Conservation (phyloP, 306 rosid species). For the Fragaria nilgerrensis region DNA sequence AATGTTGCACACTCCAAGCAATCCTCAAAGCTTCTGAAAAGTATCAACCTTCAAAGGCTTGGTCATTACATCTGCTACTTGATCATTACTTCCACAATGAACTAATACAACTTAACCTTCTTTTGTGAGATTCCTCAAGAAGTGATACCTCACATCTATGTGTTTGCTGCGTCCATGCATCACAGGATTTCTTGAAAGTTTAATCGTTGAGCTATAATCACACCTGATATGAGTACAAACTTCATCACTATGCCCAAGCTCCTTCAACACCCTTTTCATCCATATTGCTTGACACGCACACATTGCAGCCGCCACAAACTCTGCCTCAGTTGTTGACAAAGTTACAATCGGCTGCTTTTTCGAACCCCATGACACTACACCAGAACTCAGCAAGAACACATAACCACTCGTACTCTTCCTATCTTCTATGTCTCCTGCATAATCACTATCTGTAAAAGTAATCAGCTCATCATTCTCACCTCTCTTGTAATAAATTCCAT, state of each 20-base stretch:
- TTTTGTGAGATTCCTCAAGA: slow-evolving; percentile 5
- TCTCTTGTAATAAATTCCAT: not conserved
- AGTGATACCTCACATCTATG: not conserved
- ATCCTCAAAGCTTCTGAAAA: not conserved
- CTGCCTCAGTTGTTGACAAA: not conserved
- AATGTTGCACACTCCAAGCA: not conserved
- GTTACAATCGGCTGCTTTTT: not conserved
- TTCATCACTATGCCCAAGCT: not conserved
- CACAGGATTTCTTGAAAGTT: slow-evolving; percentile 1
- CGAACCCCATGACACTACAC: not conserved
- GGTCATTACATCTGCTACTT: not conserved
- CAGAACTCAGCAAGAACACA: not conserved
- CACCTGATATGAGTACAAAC: not conserved
- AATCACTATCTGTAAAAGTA: not conserved
- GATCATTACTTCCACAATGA: not conserved
- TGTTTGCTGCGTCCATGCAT: slow-evolving; percentile 4
- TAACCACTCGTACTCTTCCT: not conserved
- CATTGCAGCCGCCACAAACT: too few species aligned
- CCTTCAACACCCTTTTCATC: not conserved
- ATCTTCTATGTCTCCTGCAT: too few species aligned
- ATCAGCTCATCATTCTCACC: not conserved
- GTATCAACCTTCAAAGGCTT: not conserved
- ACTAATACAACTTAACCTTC: not conserved
- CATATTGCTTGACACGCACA: too few species aligned
- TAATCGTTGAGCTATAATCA: not conserved